A percentile compares a stretch with the other conserved stretches of the same genome.
Evolutionary conservation across 1,284 basidiomycete species (phyloP).

Genomic region (Pseudozyma sp.): DNA sequence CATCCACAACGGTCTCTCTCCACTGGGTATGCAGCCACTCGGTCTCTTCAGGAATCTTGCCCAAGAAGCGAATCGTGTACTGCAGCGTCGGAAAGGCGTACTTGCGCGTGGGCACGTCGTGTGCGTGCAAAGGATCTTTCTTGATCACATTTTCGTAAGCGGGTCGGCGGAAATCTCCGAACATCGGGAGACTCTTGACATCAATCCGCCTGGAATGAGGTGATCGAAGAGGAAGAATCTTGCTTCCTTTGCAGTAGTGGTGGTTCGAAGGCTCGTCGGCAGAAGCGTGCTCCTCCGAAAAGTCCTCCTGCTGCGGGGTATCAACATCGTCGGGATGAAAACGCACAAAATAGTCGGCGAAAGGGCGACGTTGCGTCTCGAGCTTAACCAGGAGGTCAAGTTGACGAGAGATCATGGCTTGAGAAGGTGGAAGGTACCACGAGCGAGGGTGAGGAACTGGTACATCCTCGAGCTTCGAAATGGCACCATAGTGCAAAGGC

Average conservation of each 20-base stretch:
- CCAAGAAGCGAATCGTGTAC: slow-evolving; percentile 8
- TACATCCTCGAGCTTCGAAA: slow-evolving; percentile 1
- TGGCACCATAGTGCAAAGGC: slow-evolving; percentile 8
- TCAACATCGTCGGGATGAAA: slow-evolving; percentile 9
- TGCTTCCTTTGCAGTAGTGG: slow-evolving; percentile 12
- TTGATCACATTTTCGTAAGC: slow-evolving; percentile 14
- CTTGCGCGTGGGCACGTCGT: slow-evolving; percentile 6
- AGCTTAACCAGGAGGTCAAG: slow-evolving; percentile 9
- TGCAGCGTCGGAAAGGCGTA: slow-evolving; percentile 8
- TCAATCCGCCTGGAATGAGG: slow-evolving; percentile 3
- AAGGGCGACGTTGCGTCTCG: slow-evolving; percentile 10
- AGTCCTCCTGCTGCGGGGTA: slow-evolving; percentile 10
- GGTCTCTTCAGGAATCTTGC: slow-evolving; percentile 1
- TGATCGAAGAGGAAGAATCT: slow-evolving; percentile 6
- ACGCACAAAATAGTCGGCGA: slow-evolving; percentile 12
- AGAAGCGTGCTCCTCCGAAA: slow-evolving; percentile 1
- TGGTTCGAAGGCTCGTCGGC: not conserved
- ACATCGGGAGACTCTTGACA: slow-evolving; percentile 5
- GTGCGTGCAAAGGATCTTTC: slow-evolving; percentile 6
- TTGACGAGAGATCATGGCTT: slow-evolving; percentile 10
- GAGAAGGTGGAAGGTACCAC: slow-evolving; percentile 11
- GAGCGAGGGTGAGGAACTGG: slow-evolving; percentile 13
- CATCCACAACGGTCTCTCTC: slow-evolving; percentile 7
- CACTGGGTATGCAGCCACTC: slow-evolving; percentile 14
- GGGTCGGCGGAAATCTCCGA: slow-evolving; percentile 11